Percentiles rank a stretch among this genome's conserved stretches.
Conservation (phyloP, 139 green algal genomes). For the Raphidocelis subcapitata region DNA sequence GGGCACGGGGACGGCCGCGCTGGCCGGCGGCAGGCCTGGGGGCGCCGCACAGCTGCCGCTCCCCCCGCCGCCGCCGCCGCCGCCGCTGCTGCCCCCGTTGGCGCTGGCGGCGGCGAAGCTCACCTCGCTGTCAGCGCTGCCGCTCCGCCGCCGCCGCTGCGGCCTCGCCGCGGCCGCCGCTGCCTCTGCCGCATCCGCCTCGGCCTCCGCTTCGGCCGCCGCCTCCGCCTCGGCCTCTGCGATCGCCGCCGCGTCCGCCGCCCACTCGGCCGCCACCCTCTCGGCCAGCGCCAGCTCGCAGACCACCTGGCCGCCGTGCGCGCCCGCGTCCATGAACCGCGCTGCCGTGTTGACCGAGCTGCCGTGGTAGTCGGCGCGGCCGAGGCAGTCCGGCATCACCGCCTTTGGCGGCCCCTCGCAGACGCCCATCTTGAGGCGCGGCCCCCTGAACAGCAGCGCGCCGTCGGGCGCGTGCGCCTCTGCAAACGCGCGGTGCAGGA, state of each 20-base stretch:
- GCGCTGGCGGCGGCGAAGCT: no score
- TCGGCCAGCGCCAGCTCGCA: no score
- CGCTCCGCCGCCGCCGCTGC: no score
- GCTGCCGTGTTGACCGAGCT: constrained; percentile 49
- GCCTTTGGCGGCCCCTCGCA: constrained; percentile 34
- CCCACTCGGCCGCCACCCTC: neutral
- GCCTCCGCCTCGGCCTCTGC: neutral
- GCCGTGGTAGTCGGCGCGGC: constrained; percentile 54
- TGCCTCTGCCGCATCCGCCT: neutral
- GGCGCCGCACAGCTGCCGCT: no score
- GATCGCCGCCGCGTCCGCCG: neutral
- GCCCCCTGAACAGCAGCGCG: neutral
- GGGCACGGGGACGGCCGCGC: no score
- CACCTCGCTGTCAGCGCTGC: no score
- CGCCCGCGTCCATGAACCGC: constrained; percentile 39
- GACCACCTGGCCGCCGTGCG: constrained; percentile 19
- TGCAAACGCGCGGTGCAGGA: neutral
- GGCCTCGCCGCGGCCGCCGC: no score
- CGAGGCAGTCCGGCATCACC: constrained; percentile 39
- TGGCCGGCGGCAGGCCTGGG: no score
- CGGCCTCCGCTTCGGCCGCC: neutral
- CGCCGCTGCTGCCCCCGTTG: no score
- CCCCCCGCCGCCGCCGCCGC: no score
- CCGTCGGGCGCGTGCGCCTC: neutral
- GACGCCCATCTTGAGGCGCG: constrained; percentile 43